phyloP scores from a whole-genome alignment of 495 filamentous ascomycete genomes.

The Daldinia loculata region DNA sequence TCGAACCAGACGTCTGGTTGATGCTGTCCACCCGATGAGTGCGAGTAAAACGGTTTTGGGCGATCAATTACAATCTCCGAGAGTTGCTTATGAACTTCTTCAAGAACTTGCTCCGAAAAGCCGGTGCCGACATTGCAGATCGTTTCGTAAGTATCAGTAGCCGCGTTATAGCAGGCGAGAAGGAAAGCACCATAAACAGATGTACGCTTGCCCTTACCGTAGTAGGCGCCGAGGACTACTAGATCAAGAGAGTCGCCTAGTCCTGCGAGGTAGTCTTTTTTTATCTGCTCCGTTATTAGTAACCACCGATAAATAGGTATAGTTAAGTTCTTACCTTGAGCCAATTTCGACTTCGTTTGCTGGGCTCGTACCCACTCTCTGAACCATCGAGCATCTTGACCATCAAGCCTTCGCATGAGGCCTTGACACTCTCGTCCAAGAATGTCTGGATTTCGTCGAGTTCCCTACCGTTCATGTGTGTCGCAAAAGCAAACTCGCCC shows the following conservation, averaged over 20 bases:
- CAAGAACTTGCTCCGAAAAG: slow-evolving; percentile 87
- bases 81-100: slow-evolving; percentile 79
- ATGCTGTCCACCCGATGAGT: slow-evolving; percentile 82
- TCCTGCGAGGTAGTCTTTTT: slow-evolving; percentile 95
- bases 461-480: slow-evolving; percentile 84
- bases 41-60: slow-evolving; percentile 92
- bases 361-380: slow-evolving; percentile 93
- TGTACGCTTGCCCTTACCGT: slow-evolving; percentile 93
- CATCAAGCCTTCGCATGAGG: slow-evolving; percentile 96
- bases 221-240: slow-evolving; percentile 93
- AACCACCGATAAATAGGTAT: neutral
- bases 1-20: slow-evolving; percentile 99
- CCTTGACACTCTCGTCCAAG: slow-evolving; percentile 91
- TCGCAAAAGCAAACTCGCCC: slow-evolving; percentile 92
- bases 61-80: slow-evolving; percentile 79
- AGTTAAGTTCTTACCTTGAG: slow-evolving; percentile 72
- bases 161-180: slow-evolving; percentile 88
- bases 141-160: slow-evolving; percentile 82
- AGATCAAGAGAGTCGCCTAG: slow-evolving; percentile 96
- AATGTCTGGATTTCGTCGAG: slow-evolving; percentile 91
- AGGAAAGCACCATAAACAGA: slow-evolving; percentile 95
- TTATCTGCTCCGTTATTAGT: slow-evolving; percentile 67
- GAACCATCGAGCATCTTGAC: slow-evolving; percentile 97
- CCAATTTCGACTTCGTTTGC: slow-evolving; percentile 95
- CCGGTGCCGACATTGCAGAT: slow-evolving; percentile 99